Evolutionary conservation across 495 filamentous ascomycete species (phyloP).

Genomic region (Mycothermus thermophilus): DNA sequence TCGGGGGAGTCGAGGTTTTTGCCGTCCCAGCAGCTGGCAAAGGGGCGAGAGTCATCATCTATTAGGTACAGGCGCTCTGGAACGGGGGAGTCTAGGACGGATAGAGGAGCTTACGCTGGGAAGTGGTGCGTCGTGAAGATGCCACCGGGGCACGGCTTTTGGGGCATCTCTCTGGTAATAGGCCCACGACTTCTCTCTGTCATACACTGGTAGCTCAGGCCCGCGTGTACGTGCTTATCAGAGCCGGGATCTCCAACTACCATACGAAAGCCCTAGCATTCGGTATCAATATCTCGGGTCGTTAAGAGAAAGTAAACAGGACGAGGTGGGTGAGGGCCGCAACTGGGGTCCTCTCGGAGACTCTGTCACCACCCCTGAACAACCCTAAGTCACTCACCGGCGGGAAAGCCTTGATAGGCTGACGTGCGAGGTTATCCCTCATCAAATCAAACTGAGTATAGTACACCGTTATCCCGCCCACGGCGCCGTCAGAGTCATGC

Average conservation of each 20-base stretch:
- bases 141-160: slow-evolving; percentile 28
- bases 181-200: slow-evolving; percentile 20
- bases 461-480: slow-evolving; percentile 32
- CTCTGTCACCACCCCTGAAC: slow-evolving; percentile 1
- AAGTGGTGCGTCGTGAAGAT: slow-evolving; percentile 39
- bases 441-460: slow-evolving; percentile 29
- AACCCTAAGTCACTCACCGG: slow-evolving; percentile 23
- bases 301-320: no score
- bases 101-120: slow-evolving; percentile 17
- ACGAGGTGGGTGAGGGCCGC: neutral
- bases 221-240: slow-evolving; percentile 21
- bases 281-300: no score
- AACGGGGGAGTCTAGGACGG: neutral
- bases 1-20: slow-evolving; percentile 42
- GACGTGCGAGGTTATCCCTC: slow-evolving; percentile 19
- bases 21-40: slow-evolving; percentile 37
- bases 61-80: neutral
- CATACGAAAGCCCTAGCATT: slow-evolving; percentile 37
- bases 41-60: slow-evolving; percentile 2
- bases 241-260: slow-evolving; percentile 32
- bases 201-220: slow-evolving; percentile 34
- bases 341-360: neutral
- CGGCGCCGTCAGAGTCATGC: slow-evolving; percentile 26
- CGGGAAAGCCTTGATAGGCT: slow-evolving; percentile 28
- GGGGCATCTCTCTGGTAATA: slow-evolving; percentile 31